phyloP scores from a whole-genome alignment of 2,329 filamentous ascomycete genomes.

The Fusarium keratoplasticum region DNA sequence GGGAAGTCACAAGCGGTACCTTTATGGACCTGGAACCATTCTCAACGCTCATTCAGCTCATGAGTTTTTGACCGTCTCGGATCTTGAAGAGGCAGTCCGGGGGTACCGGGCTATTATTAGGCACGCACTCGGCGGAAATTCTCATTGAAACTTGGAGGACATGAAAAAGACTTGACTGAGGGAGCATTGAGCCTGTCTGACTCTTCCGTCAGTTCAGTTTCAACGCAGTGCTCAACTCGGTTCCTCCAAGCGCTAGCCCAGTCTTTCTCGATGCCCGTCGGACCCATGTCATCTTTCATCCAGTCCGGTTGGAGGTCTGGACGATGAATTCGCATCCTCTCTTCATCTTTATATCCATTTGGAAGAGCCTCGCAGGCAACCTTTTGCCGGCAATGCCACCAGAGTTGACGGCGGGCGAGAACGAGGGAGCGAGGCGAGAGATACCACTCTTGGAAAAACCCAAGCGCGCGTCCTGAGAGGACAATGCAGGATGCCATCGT shows the following conservation, averaged over 20 bases:
- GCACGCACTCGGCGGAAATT: conserved; percentile 53
- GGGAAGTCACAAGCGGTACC: conserved; percentile 70
- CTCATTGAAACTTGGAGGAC: not conserved
- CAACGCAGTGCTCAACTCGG: not conserved
- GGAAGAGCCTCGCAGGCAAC: not conserved
- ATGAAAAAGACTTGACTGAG: too few relatives aligned
- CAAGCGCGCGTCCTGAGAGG: not conserved
- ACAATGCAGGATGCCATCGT: not conserved
- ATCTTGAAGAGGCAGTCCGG: conserved; percentile 78
- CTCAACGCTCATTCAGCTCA: conserved; percentile 84
- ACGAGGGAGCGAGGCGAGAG: not conserved
- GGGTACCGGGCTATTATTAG: conserved; percentile 77
- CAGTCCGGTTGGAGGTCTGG: not conserved
- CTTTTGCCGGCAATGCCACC: not conserved
- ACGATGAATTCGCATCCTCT: not conserved
- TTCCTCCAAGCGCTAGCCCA: not conserved
- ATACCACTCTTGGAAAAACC: not conserved
- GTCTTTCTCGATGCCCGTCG: not conserved
- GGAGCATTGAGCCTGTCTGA: not conserved
- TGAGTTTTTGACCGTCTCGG: conserved; percentile 78
- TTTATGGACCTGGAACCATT: conserved; percentile 75
- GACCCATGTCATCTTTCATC: not conserved
- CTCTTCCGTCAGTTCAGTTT: not conserved
- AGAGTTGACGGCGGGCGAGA: not conserved
- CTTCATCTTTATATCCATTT: not conserved